phyloP scores from a whole-genome alignment of 2,329 filamentous ascomycete genomes.

The Phaeophleospora eucalypticola region DNA sequence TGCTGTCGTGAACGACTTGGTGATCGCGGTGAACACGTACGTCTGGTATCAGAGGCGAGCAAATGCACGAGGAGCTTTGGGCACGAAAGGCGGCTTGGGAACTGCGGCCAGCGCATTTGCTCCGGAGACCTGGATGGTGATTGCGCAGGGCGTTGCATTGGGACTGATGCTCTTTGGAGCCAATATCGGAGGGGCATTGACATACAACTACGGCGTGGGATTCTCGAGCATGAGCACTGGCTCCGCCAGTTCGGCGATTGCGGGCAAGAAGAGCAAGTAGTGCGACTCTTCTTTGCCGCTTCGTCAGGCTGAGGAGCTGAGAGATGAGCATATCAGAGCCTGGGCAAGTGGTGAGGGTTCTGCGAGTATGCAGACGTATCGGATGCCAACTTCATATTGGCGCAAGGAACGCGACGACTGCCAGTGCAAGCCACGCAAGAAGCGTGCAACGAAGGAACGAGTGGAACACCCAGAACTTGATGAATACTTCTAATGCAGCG shows the following conservation, averaged over 20 bases:
- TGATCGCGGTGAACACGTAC: constrained; percentile 37
- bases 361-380: too few relatives aligned
- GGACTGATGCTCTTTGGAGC: constrained; percentile 37
- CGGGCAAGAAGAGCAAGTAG: constrained; percentile 21
- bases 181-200: constrained; percentile 42
- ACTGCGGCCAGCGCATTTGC: constrained; percentile 31
- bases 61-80: constrained; percentile 23
- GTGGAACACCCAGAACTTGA: too few relatives aligned
- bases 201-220: constrained; percentile 46
- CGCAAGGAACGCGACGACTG: too few relatives aligned
- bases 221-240: constrained; percentile 30
- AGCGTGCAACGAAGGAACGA: too few relatives aligned
- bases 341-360: too few relatives aligned
- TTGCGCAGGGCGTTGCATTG: constrained; percentile 35
- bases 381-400: too few relatives aligned
- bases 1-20: constrained; percentile 41
- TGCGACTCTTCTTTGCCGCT: background rate
- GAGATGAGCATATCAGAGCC: too few relatives aligned
- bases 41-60: constrained; percentile 42
- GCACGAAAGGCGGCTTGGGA: constrained; percentile 21
- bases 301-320: background rate
- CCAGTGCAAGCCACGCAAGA: too few relatives aligned
- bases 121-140: constrained; percentile 35
- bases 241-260: background rate
- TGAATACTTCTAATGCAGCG: too few relatives aligned